phyloP scores from a whole-genome alignment of 495 filamentous ascomycete species.

The Rhypophila decipiens region DNA sequence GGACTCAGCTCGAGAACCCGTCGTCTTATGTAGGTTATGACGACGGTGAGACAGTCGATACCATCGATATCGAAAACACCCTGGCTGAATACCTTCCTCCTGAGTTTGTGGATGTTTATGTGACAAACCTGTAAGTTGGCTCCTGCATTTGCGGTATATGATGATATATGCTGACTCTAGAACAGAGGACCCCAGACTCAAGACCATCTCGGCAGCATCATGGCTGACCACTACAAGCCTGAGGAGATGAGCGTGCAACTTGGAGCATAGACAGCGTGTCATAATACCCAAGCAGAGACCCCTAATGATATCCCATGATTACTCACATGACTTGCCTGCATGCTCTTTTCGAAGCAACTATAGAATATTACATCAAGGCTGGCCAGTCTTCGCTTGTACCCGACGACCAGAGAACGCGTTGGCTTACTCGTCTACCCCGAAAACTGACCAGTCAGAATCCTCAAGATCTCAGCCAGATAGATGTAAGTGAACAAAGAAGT shows the following conservation, averaged over 20 bases:
- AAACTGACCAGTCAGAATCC: no score
- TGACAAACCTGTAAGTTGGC: constrained; percentile 79
- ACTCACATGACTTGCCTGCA: no score
- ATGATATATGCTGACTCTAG: background rate
- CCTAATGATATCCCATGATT: no score
- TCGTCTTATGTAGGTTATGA: constrained; percentile 65
- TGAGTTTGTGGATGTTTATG: constrained; percentile 78
- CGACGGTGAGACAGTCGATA: constrained; percentile 66
- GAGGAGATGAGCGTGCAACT: constrained; percentile 62
- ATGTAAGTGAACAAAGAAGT: no score
- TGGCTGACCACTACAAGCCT: constrained; percentile 76
- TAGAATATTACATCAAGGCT: no score
- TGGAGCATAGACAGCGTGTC: constrained; percentile 8
- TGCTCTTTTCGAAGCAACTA: no score
- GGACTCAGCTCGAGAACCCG: constrained; percentile 78
- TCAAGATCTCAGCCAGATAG: no score
- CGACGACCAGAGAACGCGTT: no score
- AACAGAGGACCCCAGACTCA: constrained; percentile 70
- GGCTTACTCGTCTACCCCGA: no score
- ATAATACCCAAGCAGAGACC: no score
- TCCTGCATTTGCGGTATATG: background rate
- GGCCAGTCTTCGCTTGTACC: no score
- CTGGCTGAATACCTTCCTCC: constrained; percentile 76
- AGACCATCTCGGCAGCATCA: constrained; percentile 72
- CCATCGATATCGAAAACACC: constrained; percentile 73